A percentile compares a stretch with the other conserved stretches of the same genome.
Conservation (phyloP, 768 basidiomycete species). For the Mycena chlorophos region DNA sequence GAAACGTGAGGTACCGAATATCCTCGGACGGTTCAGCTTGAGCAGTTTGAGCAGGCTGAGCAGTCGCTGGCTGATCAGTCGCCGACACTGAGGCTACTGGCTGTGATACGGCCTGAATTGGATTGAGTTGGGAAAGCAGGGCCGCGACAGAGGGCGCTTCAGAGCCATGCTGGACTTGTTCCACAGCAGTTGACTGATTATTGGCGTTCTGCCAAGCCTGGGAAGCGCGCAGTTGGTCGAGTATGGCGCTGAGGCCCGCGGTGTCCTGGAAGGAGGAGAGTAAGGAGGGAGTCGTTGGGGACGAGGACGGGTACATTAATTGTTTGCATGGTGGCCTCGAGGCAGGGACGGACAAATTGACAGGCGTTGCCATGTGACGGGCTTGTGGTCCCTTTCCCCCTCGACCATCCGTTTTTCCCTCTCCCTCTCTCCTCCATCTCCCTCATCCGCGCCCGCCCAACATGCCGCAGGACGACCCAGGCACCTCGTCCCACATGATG, state of each 20-base stretch:
- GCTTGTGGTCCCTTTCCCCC: slow-evolving; percentile 18
- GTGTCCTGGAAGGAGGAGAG: slow-evolving; percentile 56
- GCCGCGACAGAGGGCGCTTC: slow-evolving; percentile 52
- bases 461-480: slow-evolving; percentile 40
- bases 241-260: slow-evolving; percentile 63
- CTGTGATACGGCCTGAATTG: background rate
- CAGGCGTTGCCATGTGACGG: background rate
- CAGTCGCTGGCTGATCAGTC: background rate
- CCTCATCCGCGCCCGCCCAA: slow-evolving; percentile 34
- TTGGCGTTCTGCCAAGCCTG: slow-evolving; percentile 63
- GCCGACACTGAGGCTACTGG: no score
- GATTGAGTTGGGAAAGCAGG: slow-evolving; percentile 52
- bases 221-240: slow-evolving; percentile 68
- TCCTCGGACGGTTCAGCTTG: slow-evolving; percentile 34
- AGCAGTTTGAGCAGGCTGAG: background rate
- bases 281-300: background rate
- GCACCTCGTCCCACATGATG: slow-evolving; percentile 92
- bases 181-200: slow-evolving; percentile 20
- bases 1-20: slow-evolving; percentile 56
- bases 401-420: slow-evolving; percentile 35
- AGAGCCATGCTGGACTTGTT: no score
- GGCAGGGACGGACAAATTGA: background rate
- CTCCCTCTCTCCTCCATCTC: slow-evolving; percentile 36
- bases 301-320: background rate
- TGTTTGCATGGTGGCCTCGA: background rate